Evolutionary conservation across 805 yeast species (phyloP), one percentile per base, ranked within the genome.

Genomic region (Lipomyces orientalis): DNA sequence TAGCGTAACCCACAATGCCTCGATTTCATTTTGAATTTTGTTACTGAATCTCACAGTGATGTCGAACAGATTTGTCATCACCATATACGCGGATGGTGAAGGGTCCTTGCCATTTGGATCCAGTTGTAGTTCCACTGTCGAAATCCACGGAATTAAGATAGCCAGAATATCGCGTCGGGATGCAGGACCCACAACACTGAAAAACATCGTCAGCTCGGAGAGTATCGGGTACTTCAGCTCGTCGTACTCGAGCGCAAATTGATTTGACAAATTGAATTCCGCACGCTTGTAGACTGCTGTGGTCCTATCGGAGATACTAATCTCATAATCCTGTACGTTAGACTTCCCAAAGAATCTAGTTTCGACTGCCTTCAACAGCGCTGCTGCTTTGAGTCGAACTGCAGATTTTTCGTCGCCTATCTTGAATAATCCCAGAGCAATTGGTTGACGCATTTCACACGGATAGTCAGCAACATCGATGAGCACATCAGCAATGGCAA

Each of bases 1-100:
- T n/a, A 95, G 81, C 0, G 98, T 94, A 4, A 91, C 92, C 99
- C 99, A 95, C 29, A 95, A 78, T 0, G 97, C 97, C 76, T 93
- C 98, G 10, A 95, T 91, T 73, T 93, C 98, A 73, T 89, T 90
- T 56, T 91, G 91, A 72, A 91, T 87, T 14, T 83, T 81, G 58
- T 89, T 88, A 61, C 93, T 87, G 73, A 89, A 90, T 66, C 87
- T 87, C 49, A 92, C 87, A 0, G 98, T 92, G 52, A 95, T 89
- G 72, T 91, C 98, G 76, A 93, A 87, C 64, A 94, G 79, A 70
- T 93, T 93, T 69, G 85, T 86, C 71, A 94, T 75, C 1, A 92
- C 91, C 96, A 93, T 91, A 60, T 83, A 76, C 0, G 86, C 80
- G 0, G 78, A 81, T 3, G 78, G 76, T 19, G 74, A 70, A 1